Evolutionary conservation across 2,329 filamentous ascomycete species (phyloP), one percentile per base, ranked within the genome.

Genomic region (Nemania sp.): DNA sequence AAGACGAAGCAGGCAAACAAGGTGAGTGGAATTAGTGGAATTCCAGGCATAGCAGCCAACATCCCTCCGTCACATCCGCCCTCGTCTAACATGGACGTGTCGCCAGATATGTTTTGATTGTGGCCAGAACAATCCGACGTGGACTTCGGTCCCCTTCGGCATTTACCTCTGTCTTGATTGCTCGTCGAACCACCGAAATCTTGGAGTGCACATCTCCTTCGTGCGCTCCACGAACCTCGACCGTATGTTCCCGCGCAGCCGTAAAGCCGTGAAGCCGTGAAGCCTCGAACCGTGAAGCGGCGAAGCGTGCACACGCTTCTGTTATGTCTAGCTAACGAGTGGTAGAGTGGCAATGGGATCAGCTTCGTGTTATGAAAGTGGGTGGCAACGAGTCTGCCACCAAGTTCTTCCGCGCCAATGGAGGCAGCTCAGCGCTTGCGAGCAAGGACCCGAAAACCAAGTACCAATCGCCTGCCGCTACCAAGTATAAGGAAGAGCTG

Each of bases 91-190:
- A 24, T 24, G 24, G 20, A 28, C 36, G 20, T 26, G 40, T 43
- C 19, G 6, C 17, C 36, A 69, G 92, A 84, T 96, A 78, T 99
- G 94, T 82, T 99, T 99, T 76, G 94, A 99, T 77, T 99, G 94
- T 75, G 87, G 90, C 71, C 89, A 91, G 68, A 97, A 97, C 77
- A 97, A 97, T 71, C 94, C 94, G 59, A 97, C 94, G 54, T 99
- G 94, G 94, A 96, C 92, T 6, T 97, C 93, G 6, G 92, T 97
- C 26, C 92, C 93, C 9, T 91, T 99, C 61, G 94, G 90, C 69
- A 97, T 99, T 72, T 99, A 97, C 73, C 85, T 99, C 19, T 99
- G 94, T 70, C 87, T 99, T 67, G 94, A 99, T 77, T 99, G 94
- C 78, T 97, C 93, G 36, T 89, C 93, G 52, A 91, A 97, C 73